Evolutionary conservation across 1,284 basidiomycete genomes (phyloP).

Genomic region (Porogramme epimiltina): DNA sequence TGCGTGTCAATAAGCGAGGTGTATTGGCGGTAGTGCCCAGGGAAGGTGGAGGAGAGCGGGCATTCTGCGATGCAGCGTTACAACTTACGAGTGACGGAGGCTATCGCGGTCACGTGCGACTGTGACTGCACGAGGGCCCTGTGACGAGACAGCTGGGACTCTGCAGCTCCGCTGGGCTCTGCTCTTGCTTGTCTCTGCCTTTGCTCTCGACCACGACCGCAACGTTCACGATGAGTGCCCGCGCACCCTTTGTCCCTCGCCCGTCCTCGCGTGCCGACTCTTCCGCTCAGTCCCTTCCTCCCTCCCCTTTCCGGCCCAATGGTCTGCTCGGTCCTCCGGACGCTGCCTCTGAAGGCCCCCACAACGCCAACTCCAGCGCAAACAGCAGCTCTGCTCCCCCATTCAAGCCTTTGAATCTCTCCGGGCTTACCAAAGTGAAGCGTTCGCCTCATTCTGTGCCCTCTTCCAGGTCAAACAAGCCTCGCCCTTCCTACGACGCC

Average conservation of each 20-base stretch:
- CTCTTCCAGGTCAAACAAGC: slow-evolving; percentile 1
- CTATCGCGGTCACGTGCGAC: too few relatives aligned
- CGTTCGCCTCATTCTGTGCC: not conserved
- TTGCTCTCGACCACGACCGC: not conserved
- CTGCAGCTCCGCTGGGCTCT: too few relatives aligned
- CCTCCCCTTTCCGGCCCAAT: slow-evolving; percentile 13
- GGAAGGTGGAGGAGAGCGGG: too few relatives aligned
- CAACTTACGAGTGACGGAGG: too few relatives aligned
- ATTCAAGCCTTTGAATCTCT: slow-evolving; percentile 32
- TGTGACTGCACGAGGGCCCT: too few relatives aligned
- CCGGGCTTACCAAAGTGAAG: slow-evolving; percentile 25
- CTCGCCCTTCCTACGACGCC: slow-evolving; percentile 22
- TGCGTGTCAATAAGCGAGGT: too few relatives aligned
- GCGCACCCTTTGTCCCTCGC: slow-evolving; percentile 20
- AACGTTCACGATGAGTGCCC: slow-evolving; percentile 15
- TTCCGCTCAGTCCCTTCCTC: not conserved
- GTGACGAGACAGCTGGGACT: too few relatives aligned
- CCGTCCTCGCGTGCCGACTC: slow-evolving; percentile 7
- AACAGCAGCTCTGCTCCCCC: slow-evolving; percentile 7
- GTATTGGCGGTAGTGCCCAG: too few relatives aligned
- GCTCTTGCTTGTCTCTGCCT: too few relatives aligned
- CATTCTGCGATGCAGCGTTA: too few relatives aligned
- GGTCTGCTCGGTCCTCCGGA: slow-evolving; percentile 12
- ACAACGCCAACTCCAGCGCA: not conserved
- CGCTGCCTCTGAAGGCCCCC: not conserved